phyloP scores from a whole-genome alignment of 352 stramenopile species.

The Lagenidium sp. region DNA sequence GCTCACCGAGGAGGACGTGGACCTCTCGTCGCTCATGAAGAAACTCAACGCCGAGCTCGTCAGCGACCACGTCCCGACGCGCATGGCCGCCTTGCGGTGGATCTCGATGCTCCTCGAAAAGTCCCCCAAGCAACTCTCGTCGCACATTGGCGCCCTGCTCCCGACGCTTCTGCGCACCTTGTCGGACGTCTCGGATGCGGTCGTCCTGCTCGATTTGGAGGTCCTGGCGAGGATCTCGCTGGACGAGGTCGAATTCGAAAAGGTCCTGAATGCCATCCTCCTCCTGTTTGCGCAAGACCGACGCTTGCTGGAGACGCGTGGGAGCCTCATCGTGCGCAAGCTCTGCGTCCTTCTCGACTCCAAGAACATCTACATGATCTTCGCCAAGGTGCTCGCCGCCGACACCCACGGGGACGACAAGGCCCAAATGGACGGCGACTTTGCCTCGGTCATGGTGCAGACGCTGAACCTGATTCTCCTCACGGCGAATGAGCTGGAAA shows the following conservation, averaged over 20 bases:
- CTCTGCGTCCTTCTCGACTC: conserved; percentile 97
- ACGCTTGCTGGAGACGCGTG: conserved; percentile 88
- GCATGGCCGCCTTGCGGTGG: conserved; percentile 92
- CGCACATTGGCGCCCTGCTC: conserved; percentile 89
- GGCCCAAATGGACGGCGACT: conserved; percentile 83
- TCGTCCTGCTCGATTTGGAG: conserved; percentile 95
- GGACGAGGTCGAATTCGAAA: conserved; percentile 89
- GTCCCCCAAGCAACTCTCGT: conserved; percentile 88
- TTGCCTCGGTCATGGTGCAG: conserved; percentile 98
- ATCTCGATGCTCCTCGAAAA: conserved; percentile 99
- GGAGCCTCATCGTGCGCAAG: conserved; percentile 97
- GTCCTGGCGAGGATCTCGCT: conserved; percentile 94
- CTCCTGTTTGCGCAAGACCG: conserved; percentile 90
- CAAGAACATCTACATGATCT: conserved; percentile 97
- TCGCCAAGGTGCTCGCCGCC: conserved; percentile 91
- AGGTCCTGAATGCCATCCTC: conserved; percentile 92
- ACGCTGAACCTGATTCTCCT: conserved; percentile 99
- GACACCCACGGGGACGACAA: conserved; percentile 1
- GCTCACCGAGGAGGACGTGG: conserved; percentile 83
- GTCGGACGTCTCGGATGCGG: conserved; percentile 93
- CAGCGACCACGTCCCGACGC: conserved; percentile 95
- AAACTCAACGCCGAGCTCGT: conserved; percentile 93
- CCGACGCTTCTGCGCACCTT: conserved; percentile 95
- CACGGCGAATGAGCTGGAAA: conserved; percentile 95
- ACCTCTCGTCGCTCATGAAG: conserved; percentile 91